phyloP scores from a whole-genome alignment of 2,329 filamentous ascomycete genomes.

The Tolypocladium paradoxum region DNA sequence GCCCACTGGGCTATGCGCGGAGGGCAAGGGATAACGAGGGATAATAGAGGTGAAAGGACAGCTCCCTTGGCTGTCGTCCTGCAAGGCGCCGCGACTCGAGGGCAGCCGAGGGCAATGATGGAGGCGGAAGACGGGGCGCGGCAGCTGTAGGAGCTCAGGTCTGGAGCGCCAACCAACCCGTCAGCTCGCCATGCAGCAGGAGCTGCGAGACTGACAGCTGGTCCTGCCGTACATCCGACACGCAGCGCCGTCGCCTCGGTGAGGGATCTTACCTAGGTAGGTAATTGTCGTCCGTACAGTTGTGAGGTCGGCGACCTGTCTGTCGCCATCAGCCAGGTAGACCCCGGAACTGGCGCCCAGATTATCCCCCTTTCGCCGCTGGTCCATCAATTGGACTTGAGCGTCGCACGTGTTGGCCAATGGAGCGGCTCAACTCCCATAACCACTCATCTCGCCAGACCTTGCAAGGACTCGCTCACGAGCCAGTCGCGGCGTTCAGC shows the following conservation, averaged over 20 bases:
- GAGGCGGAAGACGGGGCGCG: neutral
- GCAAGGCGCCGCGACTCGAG: neutral
- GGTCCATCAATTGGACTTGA: neutral
- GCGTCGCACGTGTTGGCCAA: neutral
- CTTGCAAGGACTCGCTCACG: neutral
- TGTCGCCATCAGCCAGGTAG: neutral
- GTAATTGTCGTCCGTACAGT: too few relatives aligned
- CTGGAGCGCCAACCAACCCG: neutral
- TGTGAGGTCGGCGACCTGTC: neutral
- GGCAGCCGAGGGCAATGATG: neutral
- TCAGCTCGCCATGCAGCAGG: neutral
- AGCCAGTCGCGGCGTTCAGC: neutral
- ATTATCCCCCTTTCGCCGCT: neutral
- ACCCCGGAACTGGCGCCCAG: neutral
- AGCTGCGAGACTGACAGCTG: neutral
- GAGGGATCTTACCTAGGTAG: too few relatives aligned
- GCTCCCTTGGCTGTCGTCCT: neutral
- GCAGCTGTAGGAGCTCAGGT: neutral
- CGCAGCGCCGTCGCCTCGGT: neutral
- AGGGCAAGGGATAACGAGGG: neutral
- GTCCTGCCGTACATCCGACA: neutral
- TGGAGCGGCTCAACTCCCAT: neutral
- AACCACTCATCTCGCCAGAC: neutral
- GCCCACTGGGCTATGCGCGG: neutral
- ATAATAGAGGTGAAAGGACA: too few relatives aligned